phyloP scores from a whole-genome alignment of 768 basidiomycete genomes.

The Hericium coralloides region DNA sequence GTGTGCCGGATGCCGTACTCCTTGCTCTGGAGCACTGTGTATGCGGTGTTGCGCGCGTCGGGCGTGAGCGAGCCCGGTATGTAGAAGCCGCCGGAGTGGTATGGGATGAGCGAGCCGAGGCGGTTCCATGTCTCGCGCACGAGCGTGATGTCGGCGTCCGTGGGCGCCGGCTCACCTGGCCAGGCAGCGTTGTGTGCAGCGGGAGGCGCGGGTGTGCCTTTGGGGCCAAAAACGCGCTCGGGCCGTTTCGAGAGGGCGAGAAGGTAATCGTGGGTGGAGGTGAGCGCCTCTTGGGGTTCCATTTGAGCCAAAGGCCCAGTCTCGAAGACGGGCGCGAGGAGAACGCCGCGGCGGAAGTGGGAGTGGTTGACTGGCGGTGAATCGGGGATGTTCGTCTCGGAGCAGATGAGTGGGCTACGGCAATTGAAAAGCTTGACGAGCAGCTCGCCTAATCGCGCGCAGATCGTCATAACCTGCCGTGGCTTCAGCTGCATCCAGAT shows the following conservation, averaged over 20 bases:
- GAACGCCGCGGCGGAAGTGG: slow-evolving; percentile 11
- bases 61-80: slow-evolving; percentile 18
- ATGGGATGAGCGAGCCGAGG: slow-evolving; percentile 16
- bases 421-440: slow-evolving; percentile 20
- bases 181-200: slow-evolving; percentile 11
- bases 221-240: slow-evolving; percentile 16
- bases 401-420: slow-evolving; percentile 18
- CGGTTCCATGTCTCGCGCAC: slow-evolving; percentile 21
- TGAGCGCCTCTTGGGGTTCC: slow-evolving; percentile 18
- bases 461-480: slow-evolving; percentile 16
- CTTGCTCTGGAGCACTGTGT: slow-evolving; percentile 16
- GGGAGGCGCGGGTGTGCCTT: neutral
- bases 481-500: slow-evolving; percentile 19
- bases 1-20: slow-evolving; percentile 20
- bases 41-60: slow-evolving; percentile 18
- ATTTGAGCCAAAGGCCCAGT: slow-evolving; percentile 18
- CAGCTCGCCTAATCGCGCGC: slow-evolving; percentile 18
- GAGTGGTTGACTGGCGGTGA: slow-evolving; percentile 10
- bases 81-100: slow-evolving; percentile 24
- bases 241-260: slow-evolving; percentile 19
- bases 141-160: slow-evolving; percentile 15
- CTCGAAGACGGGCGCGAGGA: slow-evolving; percentile 20
- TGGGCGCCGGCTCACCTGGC: slow-evolving; percentile 13
- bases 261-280: slow-evolving; percentile 20
- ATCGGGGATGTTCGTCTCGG: slow-evolving; percentile 17